phyloP scores from a whole-genome alignment of 2,329 filamentous ascomycete genomes.

The Colletotrichum shisoi region DNA sequence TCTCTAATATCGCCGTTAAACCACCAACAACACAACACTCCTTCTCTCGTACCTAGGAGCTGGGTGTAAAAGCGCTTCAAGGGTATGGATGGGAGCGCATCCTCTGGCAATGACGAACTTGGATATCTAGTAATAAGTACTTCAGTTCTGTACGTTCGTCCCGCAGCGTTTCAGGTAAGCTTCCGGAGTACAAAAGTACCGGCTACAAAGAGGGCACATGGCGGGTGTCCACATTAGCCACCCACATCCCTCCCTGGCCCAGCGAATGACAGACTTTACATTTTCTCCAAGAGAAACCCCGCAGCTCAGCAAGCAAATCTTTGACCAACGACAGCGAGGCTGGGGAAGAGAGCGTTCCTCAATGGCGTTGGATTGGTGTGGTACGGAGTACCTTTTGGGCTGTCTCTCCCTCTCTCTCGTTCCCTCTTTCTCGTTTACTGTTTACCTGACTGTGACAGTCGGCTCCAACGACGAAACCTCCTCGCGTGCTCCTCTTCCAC shows the following conservation, averaged over 20 bases:
- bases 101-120: constrained; percentile 1
- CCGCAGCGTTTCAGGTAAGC: too few species aligned
- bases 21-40: background rate
- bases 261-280: constrained; percentile 26
- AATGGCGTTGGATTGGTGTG: constrained; percentile 9
- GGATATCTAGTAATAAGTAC: background rate
- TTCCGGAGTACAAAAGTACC: background rate
- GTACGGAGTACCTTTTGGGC: constrained; percentile 1
- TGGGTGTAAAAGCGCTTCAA: constrained; percentile 8
- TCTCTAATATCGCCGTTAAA: background rate
- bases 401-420: constrained; percentile 3
- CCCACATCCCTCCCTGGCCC: constrained; percentile 14
- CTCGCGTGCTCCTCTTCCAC: constrained; percentile 38
- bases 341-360: constrained; percentile 27
- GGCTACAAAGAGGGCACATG: constrained; percentile 7
- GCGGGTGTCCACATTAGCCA: constrained; percentile 5
- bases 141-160: background rate
- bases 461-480: constrained; percentile 32
- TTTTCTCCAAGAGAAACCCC: constrained; percentile 39
- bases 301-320: constrained; percentile 38
- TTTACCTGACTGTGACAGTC: background rate
- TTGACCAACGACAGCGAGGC: constrained; percentile 37
- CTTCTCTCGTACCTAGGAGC: background rate
- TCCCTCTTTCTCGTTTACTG: constrained; percentile 12
- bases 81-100: constrained; percentile 13